phyloP scores from a whole-genome alignment of 148 eudicot species.

The Chenopodium quinoa region DNA sequence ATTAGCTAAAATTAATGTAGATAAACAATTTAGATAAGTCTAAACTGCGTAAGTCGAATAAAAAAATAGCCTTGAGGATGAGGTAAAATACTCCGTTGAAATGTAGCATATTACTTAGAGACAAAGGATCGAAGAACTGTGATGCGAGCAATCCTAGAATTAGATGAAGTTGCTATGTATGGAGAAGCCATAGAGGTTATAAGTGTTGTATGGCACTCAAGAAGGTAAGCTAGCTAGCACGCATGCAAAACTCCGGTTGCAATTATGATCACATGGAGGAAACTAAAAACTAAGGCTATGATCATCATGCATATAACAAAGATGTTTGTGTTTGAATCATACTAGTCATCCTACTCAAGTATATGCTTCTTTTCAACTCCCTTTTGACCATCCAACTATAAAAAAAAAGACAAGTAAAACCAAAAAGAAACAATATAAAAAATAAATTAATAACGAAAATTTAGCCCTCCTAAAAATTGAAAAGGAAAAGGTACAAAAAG shows the following conservation, averaged over 20 bases:
- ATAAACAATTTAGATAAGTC: too few relatives aligned
- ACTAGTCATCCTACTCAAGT: slow-evolving; percentile 21
- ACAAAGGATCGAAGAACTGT: background rate
- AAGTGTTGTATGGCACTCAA: background rate
- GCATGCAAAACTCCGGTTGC: slow-evolving; percentile 21
- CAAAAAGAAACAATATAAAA: background rate
- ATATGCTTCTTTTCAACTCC: slow-evolving; percentile 24
- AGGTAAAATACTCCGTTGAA: too few relatives aligned
- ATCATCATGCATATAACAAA: slow-evolving; percentile 26
- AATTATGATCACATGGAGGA: slow-evolving; percentile 29
- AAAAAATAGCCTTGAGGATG: too few relatives aligned
- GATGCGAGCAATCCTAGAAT: background rate
- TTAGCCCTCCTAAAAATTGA: background rate
- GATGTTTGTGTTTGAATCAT: slow-evolving; percentile 12
- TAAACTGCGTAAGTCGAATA: too few relatives aligned
- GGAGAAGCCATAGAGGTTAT: background rate
- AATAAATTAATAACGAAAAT: background rate
- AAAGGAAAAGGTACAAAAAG: background rate
- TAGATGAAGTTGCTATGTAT: background rate
- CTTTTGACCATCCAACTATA: slow-evolving; percentile 43
- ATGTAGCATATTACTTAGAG: too few relatives aligned
- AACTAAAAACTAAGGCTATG: slow-evolving; percentile 12
- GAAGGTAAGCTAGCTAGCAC: background rate
- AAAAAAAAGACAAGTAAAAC: background rate
- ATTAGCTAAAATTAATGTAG: too few relatives aligned